Evolutionary conservation across 2,329 filamentous ascomycete genomes (phyloP), one percentile per base, ranked within the genome.

Genomic region (Alternaria arborescens): DNA sequence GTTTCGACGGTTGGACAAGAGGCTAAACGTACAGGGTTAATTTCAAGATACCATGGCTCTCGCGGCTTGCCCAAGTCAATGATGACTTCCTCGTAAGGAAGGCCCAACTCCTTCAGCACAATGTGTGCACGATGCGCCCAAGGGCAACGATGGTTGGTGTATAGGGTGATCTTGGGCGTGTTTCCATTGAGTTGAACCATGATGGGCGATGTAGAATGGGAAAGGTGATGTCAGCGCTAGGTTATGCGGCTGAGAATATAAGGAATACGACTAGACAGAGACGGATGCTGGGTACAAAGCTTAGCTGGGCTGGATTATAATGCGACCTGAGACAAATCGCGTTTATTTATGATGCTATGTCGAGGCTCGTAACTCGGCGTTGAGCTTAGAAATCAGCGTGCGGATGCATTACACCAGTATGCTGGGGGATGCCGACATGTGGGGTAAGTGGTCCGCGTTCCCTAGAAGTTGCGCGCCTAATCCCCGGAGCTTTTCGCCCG

Each of bases 101-200:
- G 73, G 11, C 83, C 83, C 12, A 91, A 84, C 72, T 93, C 91
- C 30, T 85, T 83, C 26, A 93, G 84, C 6, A 85, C 85, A 60
- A 93, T 92, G 69, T 93, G 89, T 1, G 87, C 90, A 36, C 92
- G 89, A 73, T 94, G 91, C 16, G 91, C 91, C 77, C 86, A 93
- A 22, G 90, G 90, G 75, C 90, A 93, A 51, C 67, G 52, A 68
- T 88, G 88, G 81, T 88, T 90, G 50, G 90, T 92, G 80, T 93
- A 93, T 42, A 92, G 81, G 32, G 81, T 88, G 75, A 91, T 87
- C 67, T 86, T 86, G 28, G 79, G 78, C 6, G 70, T 57, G 36
- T 70, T 62, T 41, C 69, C 72, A 51, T 71, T 71, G 40, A 66
- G 40, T 43, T 65, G 62, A 43, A 68, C 71, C 69, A 73, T 74